Conservation (phyloP, 2,329 filamentous ascomycete species). For the Pleomassaria siparia region DNA sequence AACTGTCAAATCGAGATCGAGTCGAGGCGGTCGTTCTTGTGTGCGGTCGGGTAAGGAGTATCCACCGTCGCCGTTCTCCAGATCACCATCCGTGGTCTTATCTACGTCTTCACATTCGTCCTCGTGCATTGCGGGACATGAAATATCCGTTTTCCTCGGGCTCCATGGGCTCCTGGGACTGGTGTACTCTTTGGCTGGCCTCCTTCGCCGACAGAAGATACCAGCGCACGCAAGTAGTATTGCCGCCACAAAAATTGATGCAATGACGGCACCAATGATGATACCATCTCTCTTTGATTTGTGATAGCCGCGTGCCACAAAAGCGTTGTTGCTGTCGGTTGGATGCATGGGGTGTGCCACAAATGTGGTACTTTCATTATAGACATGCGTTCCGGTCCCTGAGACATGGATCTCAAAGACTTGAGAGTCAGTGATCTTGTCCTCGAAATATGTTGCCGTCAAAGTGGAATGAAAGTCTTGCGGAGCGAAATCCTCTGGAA, state of each 20-base stretch:
- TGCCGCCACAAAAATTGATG: conserved; percentile 29
- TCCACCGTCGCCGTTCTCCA: conserved; percentile 42
- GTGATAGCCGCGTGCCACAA: conserved; percentile 1
- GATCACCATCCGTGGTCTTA: conserved; percentile 31
- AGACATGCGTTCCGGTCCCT: conserved; percentile 1
- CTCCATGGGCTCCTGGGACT: conserved; percentile 23
- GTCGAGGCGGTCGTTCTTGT: conserved; percentile 43
- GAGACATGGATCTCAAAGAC: conserved; percentile 47
- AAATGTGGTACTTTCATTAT: conserved; percentile 10
- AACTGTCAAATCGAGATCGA: conserved; percentile 37
- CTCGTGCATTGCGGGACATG: conserved; percentile 42
- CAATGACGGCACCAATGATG: conserved; percentile 35
- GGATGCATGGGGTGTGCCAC: conserved; percentile 7
- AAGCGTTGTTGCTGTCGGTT: conserved; percentile 2
- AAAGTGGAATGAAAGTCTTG: conserved; percentile 47
- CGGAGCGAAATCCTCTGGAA: conserved; percentile 46
- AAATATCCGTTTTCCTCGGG: conserved; percentile 42
- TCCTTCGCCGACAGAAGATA: conserved; percentile 26
- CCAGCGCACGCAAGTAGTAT: conserved; percentile 26
- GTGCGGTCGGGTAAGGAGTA: conserved; percentile 17
- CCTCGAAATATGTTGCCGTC: conserved; percentile 41
- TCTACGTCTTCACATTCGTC: conserved; percentile 27
- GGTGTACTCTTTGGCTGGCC: conserved; percentile 20
- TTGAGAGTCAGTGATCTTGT: conserved; percentile 42
- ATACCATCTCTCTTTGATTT: conserved; percentile 18